Base-by-base conservation (phyloP, 208 protist species). In the Leishmania major region DNA sequence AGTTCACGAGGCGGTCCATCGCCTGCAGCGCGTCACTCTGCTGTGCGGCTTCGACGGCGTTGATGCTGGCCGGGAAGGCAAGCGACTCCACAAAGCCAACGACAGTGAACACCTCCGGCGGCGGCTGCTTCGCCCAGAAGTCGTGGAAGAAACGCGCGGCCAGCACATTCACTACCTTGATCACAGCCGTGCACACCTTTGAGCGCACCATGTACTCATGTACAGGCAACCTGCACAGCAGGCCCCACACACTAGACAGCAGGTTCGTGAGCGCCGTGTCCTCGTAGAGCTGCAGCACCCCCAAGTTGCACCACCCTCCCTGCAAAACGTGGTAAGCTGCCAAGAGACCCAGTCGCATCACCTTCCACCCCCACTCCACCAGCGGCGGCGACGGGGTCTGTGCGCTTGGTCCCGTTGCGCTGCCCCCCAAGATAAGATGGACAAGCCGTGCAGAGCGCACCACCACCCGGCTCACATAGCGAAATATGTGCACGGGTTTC, bases 241-340 rank as follows among this genome's bases (percentile, higher is more conserved):
- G 77, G 28, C 49, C 35, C 92, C 90, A 95, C n/a, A 86, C 72
- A 17, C 77, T 64, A 15, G 59, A 43, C 45, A 95, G 84, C 62
- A 89, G 83, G 28, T 6, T 45, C 22, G 74, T 62, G 22, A 95
- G 81, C 15, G 87, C 79, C 25, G 78, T 22, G 35, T 93, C 92
- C 35, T 87, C 74, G 77, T 91, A 95, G 4, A 93, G 84, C 64
- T 87, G 80, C 10, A 95, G 75, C 7, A 92, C 84, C 1, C 86
- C 90, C 55, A 93, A 78, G 70, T 93, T 94, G 76, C 92, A 95
- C 79, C 87, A 93, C 17, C 86, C 86, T 10, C 90, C 90, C 28
- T 88, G 85, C 15, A 95, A 78, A 69, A 91, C 74, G 81, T 90
- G 88, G 77, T 79, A 76, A 10, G 82, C 87, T 28, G 86, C 89